These are phyloP conservation scores for Sarocladiaceae sp. DNA, from an alignment of 2,329 filamentous ascomycete genomes.

Conservation along the genomic window DNA sequence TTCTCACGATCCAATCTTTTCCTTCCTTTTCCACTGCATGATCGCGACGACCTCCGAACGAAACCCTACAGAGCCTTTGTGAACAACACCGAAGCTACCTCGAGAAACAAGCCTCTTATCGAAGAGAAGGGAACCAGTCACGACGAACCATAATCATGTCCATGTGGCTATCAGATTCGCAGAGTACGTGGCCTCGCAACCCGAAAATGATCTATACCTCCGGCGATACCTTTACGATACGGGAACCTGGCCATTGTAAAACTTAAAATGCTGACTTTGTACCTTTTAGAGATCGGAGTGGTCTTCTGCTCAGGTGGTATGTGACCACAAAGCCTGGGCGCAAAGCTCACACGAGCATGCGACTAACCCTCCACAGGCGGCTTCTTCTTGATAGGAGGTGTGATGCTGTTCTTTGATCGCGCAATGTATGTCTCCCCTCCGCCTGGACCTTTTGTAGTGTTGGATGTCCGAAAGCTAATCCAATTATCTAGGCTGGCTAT, in stretches of 20 bases:
- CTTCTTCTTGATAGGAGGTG: constrained; percentile 89
- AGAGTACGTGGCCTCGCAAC: constrained; percentile 73
- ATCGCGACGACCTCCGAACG: not conserved
- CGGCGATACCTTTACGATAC: no score
- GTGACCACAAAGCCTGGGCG: constrained; percentile 34
- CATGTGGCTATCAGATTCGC: constrained; percentile 94
- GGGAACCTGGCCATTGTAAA: no score
- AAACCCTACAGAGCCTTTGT: no score
- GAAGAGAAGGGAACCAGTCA: no score
- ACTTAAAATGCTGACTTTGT: constrained; percentile 27
- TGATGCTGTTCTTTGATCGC: constrained; percentile 96
- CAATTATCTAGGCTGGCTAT: constrained; percentile 68
- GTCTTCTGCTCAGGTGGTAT: constrained; percentile 96
- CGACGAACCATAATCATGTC: constrained; percentile 52
- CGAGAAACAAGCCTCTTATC: no score
- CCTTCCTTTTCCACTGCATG: not conserved
- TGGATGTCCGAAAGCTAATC: not conserved
- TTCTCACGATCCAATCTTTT: not conserved
- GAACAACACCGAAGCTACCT: no score
- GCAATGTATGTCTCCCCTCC: constrained; percentile 62
- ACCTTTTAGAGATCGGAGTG: constrained; percentile 80
- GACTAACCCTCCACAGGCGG: constrained; percentile 54
- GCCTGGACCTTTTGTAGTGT: no score
- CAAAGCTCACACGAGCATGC: constrained; percentile 12
- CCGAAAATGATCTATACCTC: no score